Base-by-base conservation (phyloP, 1,284 basidiomycete genomes). In the Puccinia brachypodii region DNA sequence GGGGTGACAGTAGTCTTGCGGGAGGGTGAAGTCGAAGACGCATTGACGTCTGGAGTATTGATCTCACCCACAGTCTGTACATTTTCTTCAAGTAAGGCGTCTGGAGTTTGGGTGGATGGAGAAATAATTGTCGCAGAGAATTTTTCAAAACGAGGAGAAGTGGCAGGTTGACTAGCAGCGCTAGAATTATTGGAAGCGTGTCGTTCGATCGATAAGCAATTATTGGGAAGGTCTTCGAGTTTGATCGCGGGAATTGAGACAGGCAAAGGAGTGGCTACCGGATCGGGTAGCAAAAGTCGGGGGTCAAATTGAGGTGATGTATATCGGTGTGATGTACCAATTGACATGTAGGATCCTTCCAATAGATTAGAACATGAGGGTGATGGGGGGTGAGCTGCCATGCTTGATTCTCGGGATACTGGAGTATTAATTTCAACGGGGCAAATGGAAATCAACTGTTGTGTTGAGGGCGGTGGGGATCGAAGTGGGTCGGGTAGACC, bases 401-500 rank as follows among this genome's bases (percentile, higher is more conserved):
- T 22, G 22, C 80, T 81, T 44, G 80, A 68, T 68, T 42, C 71
- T 28, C 74, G 69, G 13, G 80, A 81, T n/a, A 44, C 28, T 11
- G 58, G 31, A 25, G 31, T 42, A 16, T 28, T 14, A 50, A 76
- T 53, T 69, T 44, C 42, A 38, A 28, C 42, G 28, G 56, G 44
- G 31, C 36, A 40, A 68, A 38, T 33, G n/a, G 80, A 28, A 14
- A 76, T 62, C 25, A 68, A 42, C 6, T 53, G 47, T 19, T 40
- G 58, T 47, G 40, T 68, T 3, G 42, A 25, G 13, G 62, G 80
- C 6, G 80, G 80, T 36, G 80, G 80, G 42, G 80, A 72, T 50
- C 73, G 71, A 53, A 75, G 72, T 7, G 80, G 80, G 25, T 81
- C 71, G 16, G 72, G 80, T 78, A 78, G 25, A 56, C 38, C 50